These are phyloP conservation scores for Vitellaria paradoxa DNA, from an alignment of 179 eudicot genomes.

Conservation along the genomic window DNA sequence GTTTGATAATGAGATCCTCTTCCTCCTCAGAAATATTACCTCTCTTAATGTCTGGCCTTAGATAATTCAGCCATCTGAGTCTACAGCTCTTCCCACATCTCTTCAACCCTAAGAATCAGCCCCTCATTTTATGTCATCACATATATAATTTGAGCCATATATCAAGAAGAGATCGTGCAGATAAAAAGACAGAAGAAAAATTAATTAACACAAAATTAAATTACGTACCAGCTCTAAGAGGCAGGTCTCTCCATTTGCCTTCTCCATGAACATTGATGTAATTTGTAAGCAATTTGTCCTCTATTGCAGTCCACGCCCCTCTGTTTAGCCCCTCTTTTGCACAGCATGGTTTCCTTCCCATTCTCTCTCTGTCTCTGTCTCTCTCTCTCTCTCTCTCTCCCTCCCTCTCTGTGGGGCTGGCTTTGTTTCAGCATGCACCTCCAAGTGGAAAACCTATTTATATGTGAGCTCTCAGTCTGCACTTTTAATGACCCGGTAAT, in stretches of 20 bases:
- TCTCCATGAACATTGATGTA: constrained; percentile 36
- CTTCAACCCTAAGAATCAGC: constrained; percentile 10
- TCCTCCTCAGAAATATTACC: constrained; percentile 27
- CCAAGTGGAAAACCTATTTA: too few relatives aligned
- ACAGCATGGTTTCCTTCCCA: constrained; percentile 52
- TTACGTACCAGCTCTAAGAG: constrained; percentile 40
- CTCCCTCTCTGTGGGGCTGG: neutral
- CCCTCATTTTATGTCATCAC: neutral
- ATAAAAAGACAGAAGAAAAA: neutral
- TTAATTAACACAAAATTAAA: neutral
- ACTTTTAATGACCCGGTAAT: too few relatives aligned
- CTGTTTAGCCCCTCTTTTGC: constrained; percentile 37
- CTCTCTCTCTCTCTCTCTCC: neutral
- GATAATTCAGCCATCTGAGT: constrained; percentile 32
- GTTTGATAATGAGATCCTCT: constrained; percentile 30
- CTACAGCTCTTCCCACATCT: constrained; percentile 37
- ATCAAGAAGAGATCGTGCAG: neutral
- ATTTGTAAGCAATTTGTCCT: constrained; percentile 31
- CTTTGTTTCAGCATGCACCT: too few relatives aligned
- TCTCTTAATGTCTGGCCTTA: constrained; percentile 30
- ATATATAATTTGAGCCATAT: neutral
- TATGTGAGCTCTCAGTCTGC: too few relatives aligned
- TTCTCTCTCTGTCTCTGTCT: neutral
- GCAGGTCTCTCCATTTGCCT: constrained; percentile 47
- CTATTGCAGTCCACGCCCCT: constrained; percentile 44